Conservation (phyloP, 108 stramenopile species). For the Seminavis robusta region DNA sequence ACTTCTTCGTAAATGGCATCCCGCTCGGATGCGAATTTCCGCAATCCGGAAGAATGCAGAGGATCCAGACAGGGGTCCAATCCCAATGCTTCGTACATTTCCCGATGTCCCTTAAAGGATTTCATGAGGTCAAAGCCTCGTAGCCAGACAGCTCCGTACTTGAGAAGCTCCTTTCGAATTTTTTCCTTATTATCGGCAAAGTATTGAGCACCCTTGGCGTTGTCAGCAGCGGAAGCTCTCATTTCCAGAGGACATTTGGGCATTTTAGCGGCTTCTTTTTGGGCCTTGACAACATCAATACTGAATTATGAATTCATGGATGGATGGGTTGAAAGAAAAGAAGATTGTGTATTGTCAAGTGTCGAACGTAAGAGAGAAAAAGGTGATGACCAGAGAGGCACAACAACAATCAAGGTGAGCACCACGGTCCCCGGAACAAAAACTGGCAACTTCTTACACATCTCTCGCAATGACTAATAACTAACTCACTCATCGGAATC, state of each 20-base stretch:
- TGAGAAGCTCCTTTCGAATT: slow-evolving; percentile 58
- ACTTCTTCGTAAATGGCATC: slow-evolving; percentile 92
- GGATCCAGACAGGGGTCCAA: slow-evolving; percentile 90
- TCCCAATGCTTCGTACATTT: slow-evolving; percentile 79
- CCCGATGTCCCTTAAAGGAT: slow-evolving; percentile 59
- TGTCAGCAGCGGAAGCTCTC: slow-evolving; percentile 54
- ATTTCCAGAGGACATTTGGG: slow-evolving; percentile 67
- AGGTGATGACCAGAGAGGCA: not conserved
- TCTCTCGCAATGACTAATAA: not conserved
- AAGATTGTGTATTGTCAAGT: not conserved
- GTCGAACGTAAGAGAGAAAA: not conserved
- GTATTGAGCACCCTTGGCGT: slow-evolving; percentile 61
- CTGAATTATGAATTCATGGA: slow-evolving; percentile 12
- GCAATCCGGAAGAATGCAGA: slow-evolving; percentile 82
- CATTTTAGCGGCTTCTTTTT: slow-evolving; percentile 43
- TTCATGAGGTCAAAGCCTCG: slow-evolving; percentile 86
- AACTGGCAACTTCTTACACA: not conserved
- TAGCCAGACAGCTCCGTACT: slow-evolving; percentile 85
- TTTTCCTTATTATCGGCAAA: slow-evolving; percentile 61
- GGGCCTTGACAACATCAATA: slow-evolving; percentile 57
- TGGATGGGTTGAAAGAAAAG: slow-evolving; percentile 1
- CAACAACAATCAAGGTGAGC: not conserved
- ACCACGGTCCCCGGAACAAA: not conserved
- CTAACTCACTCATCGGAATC: slow-evolving; percentile 53
- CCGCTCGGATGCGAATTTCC: slow-evolving; percentile 87